A percentile compares a stretch with the other conserved stretches of the same genome.
These are phyloP conservation scores for Clavispora santaluciae DNA, from an alignment of 805 yeast genomes.

Conservation along the genomic window DNA sequence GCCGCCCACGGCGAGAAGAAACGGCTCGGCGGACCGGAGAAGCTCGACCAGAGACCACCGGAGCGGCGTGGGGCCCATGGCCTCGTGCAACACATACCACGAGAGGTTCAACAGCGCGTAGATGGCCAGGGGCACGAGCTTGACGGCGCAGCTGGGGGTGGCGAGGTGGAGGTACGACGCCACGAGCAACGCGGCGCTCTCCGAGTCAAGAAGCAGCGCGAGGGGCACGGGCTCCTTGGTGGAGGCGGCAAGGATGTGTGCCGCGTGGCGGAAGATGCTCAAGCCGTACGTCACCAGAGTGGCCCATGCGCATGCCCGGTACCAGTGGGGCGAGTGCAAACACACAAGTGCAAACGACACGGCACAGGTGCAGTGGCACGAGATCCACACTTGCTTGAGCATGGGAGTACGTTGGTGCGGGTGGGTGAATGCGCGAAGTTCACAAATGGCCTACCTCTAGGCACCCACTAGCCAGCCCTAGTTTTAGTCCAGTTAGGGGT, in stretches of 20 bases:
- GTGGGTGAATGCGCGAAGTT: no score
- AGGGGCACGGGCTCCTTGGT: slow-evolving; percentile 14
- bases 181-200: slow-evolving; percentile 24
- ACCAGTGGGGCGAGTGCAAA: not conserved
- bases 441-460: no score
- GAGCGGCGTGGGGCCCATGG: slow-evolving; percentile 8
- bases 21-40: slow-evolving; percentile 12
- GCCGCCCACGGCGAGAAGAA: slow-evolving; percentile 12
- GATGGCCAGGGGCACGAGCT: slow-evolving; percentile 22
- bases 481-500: no score
- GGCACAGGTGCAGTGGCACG: not conserved
- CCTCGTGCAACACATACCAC: slow-evolving; percentile 14
- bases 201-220: slow-evolving; percentile 22
- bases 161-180: slow-evolving; percentile 18
- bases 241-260: not conserved
- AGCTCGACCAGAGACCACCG: slow-evolving; percentile 11
- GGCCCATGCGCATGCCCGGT: not conserved
- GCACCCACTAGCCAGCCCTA: no score
- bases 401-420: no score
- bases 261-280: not conserved
- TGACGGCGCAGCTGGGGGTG: slow-evolving; percentile 16
- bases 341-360: not conserved
- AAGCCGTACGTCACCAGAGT: not conserved
- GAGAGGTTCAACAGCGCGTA: slow-evolving; percentile 27
- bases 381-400: not conserved